These are phyloP conservation scores for Pythium oligandrum DNA, from an alignment of 352 stramenopile species.

Conservation along the genomic window DNA sequence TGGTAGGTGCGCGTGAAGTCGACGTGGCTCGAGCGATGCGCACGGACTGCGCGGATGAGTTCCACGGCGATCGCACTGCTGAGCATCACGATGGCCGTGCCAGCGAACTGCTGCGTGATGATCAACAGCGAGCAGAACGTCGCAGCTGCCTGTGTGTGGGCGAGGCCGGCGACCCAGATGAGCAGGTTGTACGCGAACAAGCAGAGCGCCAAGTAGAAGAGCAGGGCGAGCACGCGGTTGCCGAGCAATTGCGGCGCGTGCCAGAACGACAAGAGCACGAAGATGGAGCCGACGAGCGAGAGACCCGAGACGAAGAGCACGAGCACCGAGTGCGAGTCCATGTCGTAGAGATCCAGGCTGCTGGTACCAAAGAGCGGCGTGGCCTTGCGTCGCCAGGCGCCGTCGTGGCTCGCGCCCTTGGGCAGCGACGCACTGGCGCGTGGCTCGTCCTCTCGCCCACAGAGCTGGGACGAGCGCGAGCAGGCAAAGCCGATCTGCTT, in stretches of 20 bases:
- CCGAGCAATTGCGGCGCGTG: conserved; percentile 51
- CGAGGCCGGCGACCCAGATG: conserved; percentile 54
- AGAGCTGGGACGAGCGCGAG: conserved; percentile 33
- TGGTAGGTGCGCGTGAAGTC: conserved; percentile 60
- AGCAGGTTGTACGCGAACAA: conserved; percentile 55
- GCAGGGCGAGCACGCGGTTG: conserved; percentile 48
- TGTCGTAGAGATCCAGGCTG: conserved; percentile 62
- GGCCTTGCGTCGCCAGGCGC: neutral
- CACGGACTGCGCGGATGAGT: conserved; percentile 52
- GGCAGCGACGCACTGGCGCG: conserved; percentile 7
- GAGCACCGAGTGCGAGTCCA: conserved; percentile 68
- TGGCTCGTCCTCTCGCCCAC: conserved; percentile 35
- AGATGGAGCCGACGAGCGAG: conserved; percentile 57
- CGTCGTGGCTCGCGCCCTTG: conserved; percentile 5
- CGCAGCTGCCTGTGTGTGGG: conserved; percentile 19
- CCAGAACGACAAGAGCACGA: conserved; percentile 64
- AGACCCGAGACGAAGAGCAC: conserved; percentile 70
- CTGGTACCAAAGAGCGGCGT: conserved; percentile 54
- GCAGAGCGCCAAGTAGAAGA: conserved; percentile 64
- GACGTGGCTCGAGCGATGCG: conserved; percentile 39
- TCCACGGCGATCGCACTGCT: conserved; percentile 56
- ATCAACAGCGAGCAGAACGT: conserved; percentile 42
- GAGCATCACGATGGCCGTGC: conserved; percentile 54
- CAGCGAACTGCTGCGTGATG: conserved; percentile 60
- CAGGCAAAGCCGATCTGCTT: conserved; percentile 86